phyloP scores from a whole-genome alignment of 768 basidiomycete species.

The Phylloporus sp. region DNA sequence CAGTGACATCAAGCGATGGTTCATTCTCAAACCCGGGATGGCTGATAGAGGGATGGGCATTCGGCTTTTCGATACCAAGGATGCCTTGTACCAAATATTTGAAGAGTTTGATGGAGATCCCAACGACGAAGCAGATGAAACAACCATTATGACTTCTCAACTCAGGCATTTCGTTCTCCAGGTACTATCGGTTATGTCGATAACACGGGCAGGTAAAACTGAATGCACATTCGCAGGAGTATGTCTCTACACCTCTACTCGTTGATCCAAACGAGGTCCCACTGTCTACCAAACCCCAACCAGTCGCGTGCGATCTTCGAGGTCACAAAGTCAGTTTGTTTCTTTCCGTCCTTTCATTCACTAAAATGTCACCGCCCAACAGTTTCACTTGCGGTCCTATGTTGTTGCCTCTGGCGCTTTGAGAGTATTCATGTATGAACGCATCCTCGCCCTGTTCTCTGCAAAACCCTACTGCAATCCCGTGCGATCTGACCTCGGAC shows the following conservation, averaged over 20 bases:
- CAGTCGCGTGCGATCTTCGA: slow-evolving; percentile 22
- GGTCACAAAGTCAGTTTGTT: slow-evolving; percentile 56
- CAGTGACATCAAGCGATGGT: slow-evolving; percentile 54
- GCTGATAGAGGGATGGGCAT: slow-evolving; percentile 96
- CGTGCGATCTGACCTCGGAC: slow-evolving; percentile 22
- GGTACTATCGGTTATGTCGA: slow-evolving; percentile 39
- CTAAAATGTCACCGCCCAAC: slow-evolving; percentile 13
- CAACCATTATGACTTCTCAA: slow-evolving; percentile 76
- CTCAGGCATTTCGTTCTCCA: slow-evolving; percentile 95
- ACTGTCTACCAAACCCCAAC: slow-evolving; percentile 15
- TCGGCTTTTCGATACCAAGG: slow-evolving; percentile 78
- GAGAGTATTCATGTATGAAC: slow-evolving; percentile 74
- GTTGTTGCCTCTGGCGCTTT: slow-evolving; percentile 75
- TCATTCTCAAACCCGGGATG: slow-evolving; percentile 97
- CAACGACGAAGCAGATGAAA: slow-evolving; percentile 44
- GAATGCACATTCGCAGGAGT: slow-evolving; percentile 57
- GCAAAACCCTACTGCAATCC: slow-evolving; percentile 63
- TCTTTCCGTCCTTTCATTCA: not conserved
- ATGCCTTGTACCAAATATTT: slow-evolving; percentile 69
- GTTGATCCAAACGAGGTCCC: slow-evolving; percentile 59
- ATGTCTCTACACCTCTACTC: slow-evolving; percentile 72
- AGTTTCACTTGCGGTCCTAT: slow-evolving; percentile 96
- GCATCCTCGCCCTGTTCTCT: slow-evolving; percentile 87
- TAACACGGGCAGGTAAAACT: slow-evolving; percentile 3
- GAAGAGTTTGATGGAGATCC: slow-evolving; percentile 68